phyloP scores from a whole-genome alignment of 352 stramenopile species.

The Salisapilia sapeloensis region DNA sequence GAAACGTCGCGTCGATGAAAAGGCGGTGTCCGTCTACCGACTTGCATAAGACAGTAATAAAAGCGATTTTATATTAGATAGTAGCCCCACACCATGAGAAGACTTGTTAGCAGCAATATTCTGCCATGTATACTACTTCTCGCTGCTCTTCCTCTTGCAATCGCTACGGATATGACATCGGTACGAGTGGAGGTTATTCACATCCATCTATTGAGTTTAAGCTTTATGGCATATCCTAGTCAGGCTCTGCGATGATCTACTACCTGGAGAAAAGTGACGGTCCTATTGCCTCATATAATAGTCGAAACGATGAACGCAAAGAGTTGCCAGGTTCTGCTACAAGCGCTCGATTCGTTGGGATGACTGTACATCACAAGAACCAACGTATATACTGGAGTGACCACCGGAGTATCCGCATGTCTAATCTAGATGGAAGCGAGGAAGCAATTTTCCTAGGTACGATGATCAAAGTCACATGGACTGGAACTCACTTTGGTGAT shows the following conservation, averaged over 20 bases:
- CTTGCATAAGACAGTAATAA: too few species aligned
- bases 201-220: too few species aligned
- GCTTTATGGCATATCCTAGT: too few species aligned
- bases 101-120: too few species aligned
- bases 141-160: too few species aligned
- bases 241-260: slow-evolving; percentile 56
- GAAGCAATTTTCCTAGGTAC: slow-evolving; percentile 12
- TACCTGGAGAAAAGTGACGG: slow-evolving; percentile 28
- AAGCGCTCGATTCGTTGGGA: slow-evolving; percentile 23
- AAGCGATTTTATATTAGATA: too few species aligned
- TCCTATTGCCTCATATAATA: slow-evolving; percentile 37
- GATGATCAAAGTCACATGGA: slow-evolving; percentile 25
- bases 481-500: slow-evolving; percentile 31
- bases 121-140: too few species aligned
- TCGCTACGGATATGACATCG: too few species aligned
- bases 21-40: too few species aligned
- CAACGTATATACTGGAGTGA: slow-evolving; percentile 43
- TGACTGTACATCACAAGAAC: slow-evolving; percentile 17
- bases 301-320: slow-evolving; percentile 9
- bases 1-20: too few species aligned
- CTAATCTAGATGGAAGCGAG: neutral
- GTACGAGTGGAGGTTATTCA: too few species aligned
- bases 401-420: slow-evolving; percentile 10
- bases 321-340: slow-evolving; percentile 16
- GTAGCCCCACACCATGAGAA: too few species aligned